Conservation (phyloP, 768 basidiomycete species). For the Gloeostereum incarnatum region DNA sequence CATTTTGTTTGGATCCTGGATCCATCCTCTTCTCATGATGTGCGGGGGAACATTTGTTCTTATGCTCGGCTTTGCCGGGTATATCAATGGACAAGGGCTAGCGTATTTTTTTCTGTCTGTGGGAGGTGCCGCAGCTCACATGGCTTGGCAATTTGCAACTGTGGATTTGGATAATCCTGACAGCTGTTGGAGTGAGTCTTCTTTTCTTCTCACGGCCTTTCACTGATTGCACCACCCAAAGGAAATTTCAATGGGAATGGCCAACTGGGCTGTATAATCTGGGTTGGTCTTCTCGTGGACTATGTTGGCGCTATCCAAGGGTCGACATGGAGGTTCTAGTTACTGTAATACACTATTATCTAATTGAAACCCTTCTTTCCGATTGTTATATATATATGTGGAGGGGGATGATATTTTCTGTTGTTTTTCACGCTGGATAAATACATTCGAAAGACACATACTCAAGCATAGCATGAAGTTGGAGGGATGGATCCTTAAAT, state of each 20-base stretch:
- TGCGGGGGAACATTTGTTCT: conserved; percentile 45
- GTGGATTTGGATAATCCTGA: conserved; percentile 31
- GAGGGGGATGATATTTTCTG: too few relatives aligned
- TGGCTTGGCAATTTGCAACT: conserved; percentile 37
- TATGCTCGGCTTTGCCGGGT: conserved; percentile 42
- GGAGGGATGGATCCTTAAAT: too few relatives aligned
- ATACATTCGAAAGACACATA: too few relatives aligned
- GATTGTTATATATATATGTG: too few relatives aligned
- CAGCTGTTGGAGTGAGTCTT: conserved; percentile 36
- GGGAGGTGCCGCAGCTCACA: conserved; percentile 31
- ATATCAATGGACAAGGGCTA: conserved; percentile 41
- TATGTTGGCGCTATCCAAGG: too few relatives aligned
- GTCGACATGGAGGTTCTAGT: too few relatives aligned
- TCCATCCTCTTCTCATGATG: conserved; percentile 42
- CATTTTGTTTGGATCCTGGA: conserved; percentile 54
- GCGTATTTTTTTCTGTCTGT: conserved; percentile 35
- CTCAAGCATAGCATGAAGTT: too few relatives aligned
- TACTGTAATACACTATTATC: too few relatives aligned
- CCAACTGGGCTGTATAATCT: conserved; percentile 36
- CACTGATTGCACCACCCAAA: conserved; percentile 8
- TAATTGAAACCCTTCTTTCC: too few relatives aligned
- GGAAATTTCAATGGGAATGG: conserved; percentile 40
- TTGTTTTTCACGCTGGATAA: too few relatives aligned
- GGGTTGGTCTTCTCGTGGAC: conserved; percentile 31
- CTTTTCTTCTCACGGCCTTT: background rate